Conservation (phyloP, 1,284 basidiomycete species). For the Moesziomyces globuligerus region DNA sequence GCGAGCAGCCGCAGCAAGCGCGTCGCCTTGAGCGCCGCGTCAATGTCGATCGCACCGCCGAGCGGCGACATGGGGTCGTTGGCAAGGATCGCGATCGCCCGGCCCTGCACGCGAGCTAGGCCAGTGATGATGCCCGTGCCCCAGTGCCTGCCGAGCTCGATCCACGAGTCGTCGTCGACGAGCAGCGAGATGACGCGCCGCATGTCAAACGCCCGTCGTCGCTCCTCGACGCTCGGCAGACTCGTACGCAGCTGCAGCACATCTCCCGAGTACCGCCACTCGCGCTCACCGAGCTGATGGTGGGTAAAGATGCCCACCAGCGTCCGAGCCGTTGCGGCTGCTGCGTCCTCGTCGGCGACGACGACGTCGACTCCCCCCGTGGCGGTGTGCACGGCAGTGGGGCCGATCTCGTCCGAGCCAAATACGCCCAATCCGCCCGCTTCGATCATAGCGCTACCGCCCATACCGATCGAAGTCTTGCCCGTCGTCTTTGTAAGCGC, state of each 20-base stretch:
- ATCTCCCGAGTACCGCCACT: slow-evolving; percentile 30
- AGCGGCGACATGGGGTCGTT: slow-evolving; percentile 40
- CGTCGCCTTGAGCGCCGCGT: slow-evolving; percentile 44
- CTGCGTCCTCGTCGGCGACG: slow-evolving; percentile 36
- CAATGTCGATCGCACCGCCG: slow-evolving; percentile 51
- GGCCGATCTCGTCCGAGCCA: slow-evolving; percentile 44
- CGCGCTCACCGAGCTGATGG: slow-evolving; percentile 5
- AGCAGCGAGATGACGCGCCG: slow-evolving; percentile 36
- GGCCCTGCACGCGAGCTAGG: slow-evolving; percentile 34
- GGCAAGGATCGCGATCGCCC: slow-evolving; percentile 42
- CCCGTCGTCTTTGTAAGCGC: slow-evolving; percentile 1
- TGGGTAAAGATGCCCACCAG: slow-evolving; percentile 38
- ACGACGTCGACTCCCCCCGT: slow-evolving; percentile 50
- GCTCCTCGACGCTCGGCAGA: slow-evolving; percentile 26
- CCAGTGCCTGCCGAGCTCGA: slow-evolving; percentile 44
- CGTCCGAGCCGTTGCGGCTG: slow-evolving; percentile 19
- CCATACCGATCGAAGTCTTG: slow-evolving; percentile 49
- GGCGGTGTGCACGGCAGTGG: slow-evolving; percentile 21
- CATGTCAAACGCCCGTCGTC: slow-evolving; percentile 51
- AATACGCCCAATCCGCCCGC: slow-evolving; percentile 48
- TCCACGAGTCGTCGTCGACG: slow-evolving; percentile 42
- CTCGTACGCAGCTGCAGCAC: slow-evolving; percentile 24
- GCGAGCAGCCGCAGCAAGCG: slow-evolving; percentile 44
- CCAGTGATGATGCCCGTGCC: slow-evolving; percentile 46
- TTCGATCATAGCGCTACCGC: slow-evolving; percentile 54